Percentiles rank a stretch among this genome's conserved stretches.
Evolutionary conservation across 495 filamentous ascomycete species (phyloP).

Genomic region (Daldinia vernicosa): DNA sequence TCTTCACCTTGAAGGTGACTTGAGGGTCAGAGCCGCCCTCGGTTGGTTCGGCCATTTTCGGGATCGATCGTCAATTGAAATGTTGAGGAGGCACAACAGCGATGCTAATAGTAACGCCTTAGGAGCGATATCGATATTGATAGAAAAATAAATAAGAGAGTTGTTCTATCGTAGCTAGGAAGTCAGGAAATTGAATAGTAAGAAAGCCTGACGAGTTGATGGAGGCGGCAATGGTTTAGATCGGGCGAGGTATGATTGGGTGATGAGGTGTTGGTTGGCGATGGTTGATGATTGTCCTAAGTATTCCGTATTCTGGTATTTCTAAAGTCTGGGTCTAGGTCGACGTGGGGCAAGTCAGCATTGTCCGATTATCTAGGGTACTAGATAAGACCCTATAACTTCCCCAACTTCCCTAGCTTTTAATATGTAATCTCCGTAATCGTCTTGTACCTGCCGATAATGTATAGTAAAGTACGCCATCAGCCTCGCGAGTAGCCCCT

Average conservation of each 20-base stretch:
- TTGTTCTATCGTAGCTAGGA: background rate
- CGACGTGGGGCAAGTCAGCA: conserved; percentile 25
- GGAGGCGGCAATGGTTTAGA: conserved; percentile 24
- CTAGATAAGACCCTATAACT: background rate
- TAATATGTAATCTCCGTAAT: background rate
- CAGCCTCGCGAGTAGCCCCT: conserved; percentile 24
- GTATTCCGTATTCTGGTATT: no score
- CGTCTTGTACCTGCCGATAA: conserved; percentile 15
- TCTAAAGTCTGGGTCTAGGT: background rate
- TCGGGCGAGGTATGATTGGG: conserved; percentile 33
- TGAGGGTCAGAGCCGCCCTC: conserved; percentile 59
- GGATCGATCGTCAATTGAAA: conserved; percentile 28
- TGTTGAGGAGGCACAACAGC: background rate
- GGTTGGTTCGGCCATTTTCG: conserved; percentile 64
- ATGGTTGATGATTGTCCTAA: conserved; percentile 12
- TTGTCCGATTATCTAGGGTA: conserved; percentile 24
- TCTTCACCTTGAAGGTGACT: conserved; percentile 95
- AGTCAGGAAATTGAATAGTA: conserved; percentile 1
- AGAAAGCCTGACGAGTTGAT: conserved; percentile 25
- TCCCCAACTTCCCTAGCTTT: background rate
- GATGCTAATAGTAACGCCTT: background rate
- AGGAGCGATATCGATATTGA: conserved; percentile 1
- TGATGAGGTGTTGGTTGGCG: conserved; percentile 18
- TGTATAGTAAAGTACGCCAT: conserved; percentile 3
- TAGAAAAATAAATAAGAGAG: background rate